Evolutionary conservation across 805 yeast species (phyloP), one percentile per base, ranked within the genome.

Genomic region (Barnettozyma siamensis): DNA sequence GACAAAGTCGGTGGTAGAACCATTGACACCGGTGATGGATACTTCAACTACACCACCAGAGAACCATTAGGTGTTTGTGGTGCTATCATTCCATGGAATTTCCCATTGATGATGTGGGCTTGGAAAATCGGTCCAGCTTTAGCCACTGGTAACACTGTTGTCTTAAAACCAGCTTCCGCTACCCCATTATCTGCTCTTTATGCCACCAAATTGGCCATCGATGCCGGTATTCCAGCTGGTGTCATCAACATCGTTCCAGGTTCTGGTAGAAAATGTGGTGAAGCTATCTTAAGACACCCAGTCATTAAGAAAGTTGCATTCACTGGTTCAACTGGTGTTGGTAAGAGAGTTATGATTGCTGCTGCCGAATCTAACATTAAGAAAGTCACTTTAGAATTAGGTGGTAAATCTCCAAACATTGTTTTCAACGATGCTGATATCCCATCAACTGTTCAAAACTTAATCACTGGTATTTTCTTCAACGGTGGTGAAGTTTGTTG

Each of bases 61-160:
- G 88, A 82, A 62, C 89, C 91, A 52, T 63, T 83, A 50, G 91
- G 89, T 61, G 84, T 83, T 31, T 82, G 88, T 68, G 91, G 89
- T 50, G 88, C 81, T 63, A 82, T 83, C 49, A 83, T 83, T 48
- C 89, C 91, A 60, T 83, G 89, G 89, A 83, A 83, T 62, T 83
- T 83, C 76, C 91, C 91, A 54, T 64, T 83, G 49, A 72, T 83
- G 69, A 83, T 83, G 85, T 72, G 80, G 62, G 64, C 84, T 33
- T 83, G 91, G 91, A 83, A 83, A 60, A 68, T 83, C 45, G 87
- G 83, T 40, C 89, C 91, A 35, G 87, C 86, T 47, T 67, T 82
- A 55, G 84, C 84, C 38, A 77, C 88, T 51, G 88, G 88, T 66
- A 81, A 82, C 69, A 77, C 85, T 38, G 69, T 78, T 51, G 78